A percentile compares a stretch with the other conserved stretches of the same genome.
phyloP scores from a whole-genome alignment of 495 filamentous ascomycete species.

The Penicillium flavigenum region DNA sequence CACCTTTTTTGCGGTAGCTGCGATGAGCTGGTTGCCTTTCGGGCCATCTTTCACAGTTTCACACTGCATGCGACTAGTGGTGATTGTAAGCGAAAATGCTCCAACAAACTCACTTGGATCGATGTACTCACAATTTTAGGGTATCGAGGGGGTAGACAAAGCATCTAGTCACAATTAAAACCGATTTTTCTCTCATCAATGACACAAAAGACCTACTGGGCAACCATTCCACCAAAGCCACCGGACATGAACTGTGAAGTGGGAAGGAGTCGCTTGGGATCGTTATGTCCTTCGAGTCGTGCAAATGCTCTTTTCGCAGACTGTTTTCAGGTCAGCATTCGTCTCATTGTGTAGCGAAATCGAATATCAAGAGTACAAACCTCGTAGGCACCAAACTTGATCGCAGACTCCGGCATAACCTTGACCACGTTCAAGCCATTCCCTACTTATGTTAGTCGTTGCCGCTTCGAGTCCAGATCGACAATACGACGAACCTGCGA shows the following conservation, averaged over 20 bases:
- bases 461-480: background rate
- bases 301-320: constrained; percentile 87
- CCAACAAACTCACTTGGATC: background rate
- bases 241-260: constrained; percentile 89
- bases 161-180: constrained; percentile 55
- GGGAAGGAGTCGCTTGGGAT: constrained; percentile 72
- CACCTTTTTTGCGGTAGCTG: constrained; percentile 80
- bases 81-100: constrained; percentile 21
- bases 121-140: constrained; percentile 75
- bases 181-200: background rate
- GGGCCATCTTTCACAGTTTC: constrained; percentile 83
- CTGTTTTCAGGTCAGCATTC: constrained; percentile 41
- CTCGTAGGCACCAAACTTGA: constrained; percentile 95
- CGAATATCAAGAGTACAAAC: constrained; percentile 36
- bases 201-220: constrained; percentile 60
- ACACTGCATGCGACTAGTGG: constrained; percentile 80
- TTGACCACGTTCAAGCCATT: constrained; percentile 97
- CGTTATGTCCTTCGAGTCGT: constrained; percentile 81
- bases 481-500: constrained; percentile 68
- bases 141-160: constrained; percentile 97
- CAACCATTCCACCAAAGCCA: constrained; percentile 87
- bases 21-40: constrained; percentile 80
- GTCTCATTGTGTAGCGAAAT: background rate
- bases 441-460: constrained; percentile 50
- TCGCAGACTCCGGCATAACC: constrained; percentile 96